Conservation (phyloP, 345 rosid genomes). For the Lepidium aucheri region DNA sequence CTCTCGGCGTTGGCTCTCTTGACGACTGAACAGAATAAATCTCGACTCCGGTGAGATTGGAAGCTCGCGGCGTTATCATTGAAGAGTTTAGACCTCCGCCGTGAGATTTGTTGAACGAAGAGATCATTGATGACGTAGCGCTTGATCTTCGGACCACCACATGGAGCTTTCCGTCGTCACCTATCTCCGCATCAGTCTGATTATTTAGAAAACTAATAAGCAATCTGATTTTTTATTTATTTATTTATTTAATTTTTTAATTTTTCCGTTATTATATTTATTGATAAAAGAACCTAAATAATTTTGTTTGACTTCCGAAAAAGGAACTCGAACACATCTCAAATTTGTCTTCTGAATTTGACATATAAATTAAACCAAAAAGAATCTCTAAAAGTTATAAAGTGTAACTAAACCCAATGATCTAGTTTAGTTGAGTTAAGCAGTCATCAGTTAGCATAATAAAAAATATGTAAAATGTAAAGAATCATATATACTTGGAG, state of each 20-base stretch:
- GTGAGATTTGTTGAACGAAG: constrained; percentile 58
- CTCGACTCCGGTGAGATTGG: constrained; percentile 75
- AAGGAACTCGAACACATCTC: not conserved
- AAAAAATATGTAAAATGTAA: too few species aligned
- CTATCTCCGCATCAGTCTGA: constrained; percentile 75
- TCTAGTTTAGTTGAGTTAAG: too few species aligned
- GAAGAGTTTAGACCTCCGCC: constrained; percentile 41
- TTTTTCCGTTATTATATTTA: too few species aligned
- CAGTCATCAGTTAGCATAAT: too few species aligned
- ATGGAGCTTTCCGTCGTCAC: constrained; percentile 78
- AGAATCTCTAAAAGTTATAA: not conserved
- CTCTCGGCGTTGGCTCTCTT: constrained; percentile 77
- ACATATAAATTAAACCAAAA: not conserved
- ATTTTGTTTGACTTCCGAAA: not conserved
- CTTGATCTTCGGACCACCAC: constrained; percentile 57
- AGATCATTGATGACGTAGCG: constrained; percentile 51
- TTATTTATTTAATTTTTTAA: too few species aligned
- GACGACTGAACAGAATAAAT: constrained; percentile 77
- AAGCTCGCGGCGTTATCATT: constrained; percentile 61
- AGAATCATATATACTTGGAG: constrained; percentile 24
- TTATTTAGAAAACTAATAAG: not conserved
- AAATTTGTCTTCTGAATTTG: not conserved
- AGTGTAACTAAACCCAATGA: too few species aligned
- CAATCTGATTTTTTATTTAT: too few species aligned
- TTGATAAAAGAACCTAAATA: too few species aligned